Percentiles rank a stretch among this genome's conserved stretches.
Conservation (phyloP, 441 rosid species). For the Manihot esculenta region DNA sequence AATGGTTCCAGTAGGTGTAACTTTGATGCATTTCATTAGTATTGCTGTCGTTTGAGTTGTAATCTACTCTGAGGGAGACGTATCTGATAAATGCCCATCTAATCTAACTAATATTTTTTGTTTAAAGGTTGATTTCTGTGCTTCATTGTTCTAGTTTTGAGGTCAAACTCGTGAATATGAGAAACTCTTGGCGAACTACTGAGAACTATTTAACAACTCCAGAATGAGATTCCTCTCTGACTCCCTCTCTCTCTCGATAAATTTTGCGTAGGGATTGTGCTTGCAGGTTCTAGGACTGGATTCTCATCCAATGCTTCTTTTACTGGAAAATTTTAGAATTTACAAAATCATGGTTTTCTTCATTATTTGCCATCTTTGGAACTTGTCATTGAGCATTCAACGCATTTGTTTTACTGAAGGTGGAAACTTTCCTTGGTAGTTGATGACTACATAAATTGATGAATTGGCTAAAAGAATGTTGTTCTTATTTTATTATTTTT, state of each 20-base stretch:
- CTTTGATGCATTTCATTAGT: not conserved
- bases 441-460: not conserved
- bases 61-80: not conserved
- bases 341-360: not conserved
- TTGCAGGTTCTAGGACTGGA: not conserved
- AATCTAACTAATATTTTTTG: not conserved
- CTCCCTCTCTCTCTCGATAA: not conserved
- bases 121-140: not conserved
- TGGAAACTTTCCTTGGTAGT: not conserved
- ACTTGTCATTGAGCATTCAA: not conserved
- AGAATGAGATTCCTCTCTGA: not conserved
- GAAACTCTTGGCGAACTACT: not conserved
- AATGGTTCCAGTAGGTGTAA: not conserved
- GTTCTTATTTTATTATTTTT: not conserved
- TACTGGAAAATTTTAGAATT: not conserved
- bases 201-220: not conserved
- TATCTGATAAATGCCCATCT: not conserved
- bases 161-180: not conserved
- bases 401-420: not conserved
- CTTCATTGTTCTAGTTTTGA: not conserved
- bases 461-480: constrained; percentile 6
- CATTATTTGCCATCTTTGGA: not conserved
- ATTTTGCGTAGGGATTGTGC: not conserved
- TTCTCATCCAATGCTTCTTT: not conserved
- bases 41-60: not conserved